Evolutionary conservation across 2,329 filamentous ascomycete genomes (phyloP), one percentile per base, ranked within the genome.

Genomic region (Fusarium globosum): DNA sequence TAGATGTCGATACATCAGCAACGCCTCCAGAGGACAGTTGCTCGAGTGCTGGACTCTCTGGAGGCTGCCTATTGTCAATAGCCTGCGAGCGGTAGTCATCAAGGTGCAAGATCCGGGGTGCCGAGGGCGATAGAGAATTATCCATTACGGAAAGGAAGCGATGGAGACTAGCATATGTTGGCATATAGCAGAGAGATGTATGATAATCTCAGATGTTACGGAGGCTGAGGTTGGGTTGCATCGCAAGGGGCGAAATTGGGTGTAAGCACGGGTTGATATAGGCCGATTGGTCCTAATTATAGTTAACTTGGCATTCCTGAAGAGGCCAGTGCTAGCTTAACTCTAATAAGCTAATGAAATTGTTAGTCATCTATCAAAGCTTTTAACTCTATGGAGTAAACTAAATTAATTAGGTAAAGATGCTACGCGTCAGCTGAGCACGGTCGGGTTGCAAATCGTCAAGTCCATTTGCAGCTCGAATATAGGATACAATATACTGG

Each of bases 71-170:
- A 4, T 16, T 3, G 13, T 21, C 10, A 21, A 8, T 7, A 30
- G 1, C 14, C 20, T 16, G 45, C 14, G 20, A 30, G 2, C 11
- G 0, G 9, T 12, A 20, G 45, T 13, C 26, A 30, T 21, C 9
- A 15, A 7, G 6, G 2, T 11, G 13, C 6, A 7, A 0, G 8
- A 4, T 21, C 10, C 10, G 26, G 13, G 45, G 2, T 6, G 21
- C 20, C 15, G 6, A 16, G 14, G 20, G 2, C 6, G 10, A 2
- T 6, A 8, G 14, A 11, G 20, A 9, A n/a, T 30, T 30, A 21
- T 48, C 20, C 45, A 30, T 48, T 2, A 2, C 28, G 4, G 1
- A 11, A 21, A 15, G 1, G 7, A 21, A 21, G 4, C 18, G 13
- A 21, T 14, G 13, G 2, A 28, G 12, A 1, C 3, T 4, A 28